A percentile compares a stretch with the other conserved stretches of the same genome.
Evolutionary conservation across 441 rosid genomes (phyloP).

Genomic region (Croton laevigatus): DNA sequence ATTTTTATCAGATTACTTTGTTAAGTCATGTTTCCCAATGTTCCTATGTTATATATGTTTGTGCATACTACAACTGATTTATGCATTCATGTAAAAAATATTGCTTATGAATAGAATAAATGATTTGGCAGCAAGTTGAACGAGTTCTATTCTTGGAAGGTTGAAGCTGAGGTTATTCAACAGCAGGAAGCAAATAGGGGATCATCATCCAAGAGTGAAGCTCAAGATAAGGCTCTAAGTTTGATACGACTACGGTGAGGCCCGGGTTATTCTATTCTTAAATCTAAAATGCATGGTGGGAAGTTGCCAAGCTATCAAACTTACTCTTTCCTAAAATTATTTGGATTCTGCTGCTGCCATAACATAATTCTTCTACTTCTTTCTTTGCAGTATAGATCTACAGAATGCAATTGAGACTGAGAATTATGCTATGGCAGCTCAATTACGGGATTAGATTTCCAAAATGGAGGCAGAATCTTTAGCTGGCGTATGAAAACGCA

Average conservation of each 20-base stretch:
- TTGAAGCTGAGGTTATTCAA: constrained; percentile 72
- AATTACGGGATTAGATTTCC: constrained; percentile 68
- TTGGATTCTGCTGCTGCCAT: constrained; percentile 3
- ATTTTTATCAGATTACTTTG: neutral
- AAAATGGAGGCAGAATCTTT: constrained; percentile 82
- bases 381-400: constrained; percentile 70
- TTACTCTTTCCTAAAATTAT: neutral
- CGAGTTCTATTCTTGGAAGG: constrained; percentile 47
- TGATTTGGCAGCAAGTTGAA: constrained; percentile 18
- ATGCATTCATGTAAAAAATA: constrained; percentile 19
- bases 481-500: constrained; percentile 75
- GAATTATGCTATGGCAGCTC: constrained; percentile 78
- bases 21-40: neutral
- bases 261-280: neutral
- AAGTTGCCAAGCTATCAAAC: constrained; percentile 1
- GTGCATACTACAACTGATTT: neutral
- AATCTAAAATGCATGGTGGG: neutral
- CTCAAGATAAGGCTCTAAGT: constrained; percentile 88
- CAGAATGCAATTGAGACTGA: constrained; percentile 82
- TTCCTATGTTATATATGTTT: constrained; percentile 7
- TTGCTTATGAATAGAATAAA: constrained; percentile 18
- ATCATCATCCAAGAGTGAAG: constrained; percentile 86
- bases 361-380: constrained; percentile 22
- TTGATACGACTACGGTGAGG: constrained; percentile 72
- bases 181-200: constrained; percentile 75